phyloP scores from a whole-genome alignment of 179 eudicot genomes.

The Carnegiea gigantea region DNA sequence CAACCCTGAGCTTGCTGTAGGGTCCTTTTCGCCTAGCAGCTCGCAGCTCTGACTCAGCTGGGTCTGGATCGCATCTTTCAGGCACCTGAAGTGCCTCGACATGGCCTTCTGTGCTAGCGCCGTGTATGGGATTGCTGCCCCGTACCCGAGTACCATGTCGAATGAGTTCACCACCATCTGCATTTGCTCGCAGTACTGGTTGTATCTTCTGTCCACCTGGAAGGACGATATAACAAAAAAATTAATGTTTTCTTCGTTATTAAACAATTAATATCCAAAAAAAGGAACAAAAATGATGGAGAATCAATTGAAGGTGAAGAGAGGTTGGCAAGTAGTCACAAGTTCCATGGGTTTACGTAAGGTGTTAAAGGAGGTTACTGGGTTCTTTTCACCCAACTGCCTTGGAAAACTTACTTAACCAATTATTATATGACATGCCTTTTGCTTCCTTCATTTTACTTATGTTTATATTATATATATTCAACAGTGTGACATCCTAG shows the following conservation, averaged over 20 bases:
- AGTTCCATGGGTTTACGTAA: conserved; percentile 40
- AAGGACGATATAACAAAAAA: not conserved
- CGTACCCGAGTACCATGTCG: conserved; percentile 87
- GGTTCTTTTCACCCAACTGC: conserved; percentile 44
- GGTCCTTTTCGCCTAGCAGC: conserved; percentile 81
- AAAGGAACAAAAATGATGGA: not conserved
- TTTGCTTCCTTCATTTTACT: not conserved
- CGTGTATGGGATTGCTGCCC: conserved; percentile 80
- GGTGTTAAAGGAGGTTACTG: conserved; percentile 32
- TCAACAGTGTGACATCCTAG: not conserved
- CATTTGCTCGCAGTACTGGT: conserved; percentile 91
- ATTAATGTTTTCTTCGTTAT: too few relatives aligned
- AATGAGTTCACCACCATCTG: conserved; percentile 94
- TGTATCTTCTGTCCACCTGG: conserved; percentile 87
- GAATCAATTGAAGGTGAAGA: not conserved
- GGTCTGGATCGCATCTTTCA: conserved; percentile 68
- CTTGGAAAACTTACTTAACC: conserved; percentile 12
- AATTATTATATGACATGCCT: not conserved
- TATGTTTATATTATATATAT: not conserved
- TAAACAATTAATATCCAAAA: not conserved
- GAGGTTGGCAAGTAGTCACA: conserved; percentile 43
- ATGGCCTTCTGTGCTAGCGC: conserved; percentile 89
- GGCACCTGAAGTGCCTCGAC: conserved; percentile 90
- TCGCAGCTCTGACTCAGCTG: conserved; percentile 79
- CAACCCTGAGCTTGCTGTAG: conserved; percentile 53